Conservation (phyloP, 2,329 filamentous ascomycete genomes). For the Dactylellina parvicollis region DNA sequence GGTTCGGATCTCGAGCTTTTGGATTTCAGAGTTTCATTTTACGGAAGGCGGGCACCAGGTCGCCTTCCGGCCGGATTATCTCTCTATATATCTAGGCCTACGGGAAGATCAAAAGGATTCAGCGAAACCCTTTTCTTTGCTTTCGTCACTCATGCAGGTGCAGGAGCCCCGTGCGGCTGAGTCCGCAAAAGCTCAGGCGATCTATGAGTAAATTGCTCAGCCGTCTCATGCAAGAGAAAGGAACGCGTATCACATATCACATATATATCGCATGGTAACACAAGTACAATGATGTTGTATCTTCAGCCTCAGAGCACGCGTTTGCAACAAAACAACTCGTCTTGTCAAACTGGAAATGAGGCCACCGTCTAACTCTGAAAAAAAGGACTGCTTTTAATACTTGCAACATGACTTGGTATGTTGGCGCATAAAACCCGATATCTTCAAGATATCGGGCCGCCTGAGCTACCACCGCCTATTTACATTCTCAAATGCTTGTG, state of each 20-base stretch:
- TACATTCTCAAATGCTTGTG: too few relatives aligned
- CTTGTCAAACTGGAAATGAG: too few relatives aligned
- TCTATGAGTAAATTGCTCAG: constrained; percentile 1
- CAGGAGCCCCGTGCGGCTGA: constrained; percentile 4
- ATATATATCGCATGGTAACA: not conserved
- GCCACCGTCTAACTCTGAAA: too few relatives aligned
- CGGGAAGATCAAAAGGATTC: not conserved
- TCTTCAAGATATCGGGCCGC: too few relatives aligned
- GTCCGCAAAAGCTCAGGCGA: constrained; percentile 3
- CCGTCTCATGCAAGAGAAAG: not conserved
- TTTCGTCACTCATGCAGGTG: not conserved
- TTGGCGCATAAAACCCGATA: too few relatives aligned
- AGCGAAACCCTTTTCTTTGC: not conserved
- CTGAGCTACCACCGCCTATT: too few relatives aligned
- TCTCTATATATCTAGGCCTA: not conserved
- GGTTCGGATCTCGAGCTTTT: constrained; percentile 5
- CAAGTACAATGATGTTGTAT: not conserved
- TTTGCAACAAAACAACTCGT: too few relatives aligned
- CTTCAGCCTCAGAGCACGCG: not conserved
- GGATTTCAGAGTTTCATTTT: not conserved
- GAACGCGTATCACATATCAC: not conserved
- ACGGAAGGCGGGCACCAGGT: too few relatives aligned
- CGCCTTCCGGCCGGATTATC: not conserved
- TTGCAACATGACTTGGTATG: too few relatives aligned
- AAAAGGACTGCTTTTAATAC: too few relatives aligned